Base-by-base conservation (phyloP, 75 land plant species). In the Picea glauca region DNA sequence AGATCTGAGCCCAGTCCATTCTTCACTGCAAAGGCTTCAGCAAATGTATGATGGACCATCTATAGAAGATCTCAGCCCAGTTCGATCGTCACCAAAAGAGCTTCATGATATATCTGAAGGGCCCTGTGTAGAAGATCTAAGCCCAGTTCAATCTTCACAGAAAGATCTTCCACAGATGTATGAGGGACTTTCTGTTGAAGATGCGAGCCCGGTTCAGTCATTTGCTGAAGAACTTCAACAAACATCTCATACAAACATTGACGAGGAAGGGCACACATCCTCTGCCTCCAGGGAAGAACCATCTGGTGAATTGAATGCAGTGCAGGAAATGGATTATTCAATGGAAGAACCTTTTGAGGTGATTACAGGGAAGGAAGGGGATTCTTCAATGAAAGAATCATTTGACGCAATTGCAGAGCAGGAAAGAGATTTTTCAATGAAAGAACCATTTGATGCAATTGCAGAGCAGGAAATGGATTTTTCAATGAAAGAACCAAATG, bases 251-350 rank as follows among this genome's bases (percentile, higher is more conserved):
- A 59, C 13, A 21, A 78, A 70, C 4, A 40, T 67, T 40, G n/a
- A 66, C 58, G 72, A 58, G 20, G 61, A 79, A 80, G 80, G 50
- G 70, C 76, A 59, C 26, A 82, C 77, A 54, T 83, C 85, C 43
- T 77, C 87, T 30, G 79, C 60, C 76, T 83, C 79, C 31, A n/a
- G 85, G 57, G 65, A 85, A 75, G 85, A 67, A 32, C 82, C 87
- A 81, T 85, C 79, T n/a, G 80, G 87, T 68, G 89, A 90, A 76
- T 79, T 79, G 15, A 83, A 78, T 81, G 61, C 40, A 30, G 82
- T 80, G 13, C 81, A 81, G 61, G 83, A 75, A 26, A 63, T 33
- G 18, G 74, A 77, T 61, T 15, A 43, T 20, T 56, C 32, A 58
- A 63, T 68, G 23, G 64, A 72, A 57, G 59, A 75, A 30, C 32